A percentile compares a stretch with the other conserved stretches of the same genome.
These are phyloP conservation scores for bread wheat (Triticum aestivum) DNA, from an alignment of 176 grass and related monocot genomes.

Conservation along the genomic window IWGSC_CS_RefSeq_v2.1 NC_057801.1:251328352-251328851, in stretches of 20 bases:
- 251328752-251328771: not conserved
- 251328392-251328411: not conserved
- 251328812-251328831: not conserved
- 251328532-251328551: not conserved
- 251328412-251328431: not conserved
- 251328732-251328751: too few species aligned
- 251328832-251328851: not conserved
- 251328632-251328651: not conserved
- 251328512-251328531: not conserved
- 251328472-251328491: not conserved
- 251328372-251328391: not conserved
- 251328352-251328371: not conserved
- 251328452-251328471: not conserved
- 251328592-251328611: not conserved
- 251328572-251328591: not conserved
- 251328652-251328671: too few species aligned
- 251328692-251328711: too few species aligned
- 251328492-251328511: not conserved
- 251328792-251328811: not conserved
- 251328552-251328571: not conserved
- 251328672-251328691: too few species aligned
- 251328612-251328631: not conserved
- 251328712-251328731: too few species aligned
- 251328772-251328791: not conserved
- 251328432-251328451: not conserved